phyloP scores from a whole-genome alignment of 208 protist species.

The Leishmania mexicana region DNA sequence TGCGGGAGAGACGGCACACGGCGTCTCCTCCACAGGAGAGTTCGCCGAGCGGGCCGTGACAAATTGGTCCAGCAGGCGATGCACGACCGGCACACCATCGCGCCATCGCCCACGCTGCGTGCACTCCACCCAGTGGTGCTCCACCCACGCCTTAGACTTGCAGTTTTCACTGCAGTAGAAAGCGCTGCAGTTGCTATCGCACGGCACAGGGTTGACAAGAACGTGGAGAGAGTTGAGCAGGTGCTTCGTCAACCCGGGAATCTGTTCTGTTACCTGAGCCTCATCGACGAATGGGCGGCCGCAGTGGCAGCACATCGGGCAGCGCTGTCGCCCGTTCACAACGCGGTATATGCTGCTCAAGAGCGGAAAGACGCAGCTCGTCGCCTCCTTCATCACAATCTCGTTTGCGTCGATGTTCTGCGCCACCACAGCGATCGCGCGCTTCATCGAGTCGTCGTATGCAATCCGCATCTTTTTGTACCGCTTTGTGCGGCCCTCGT shows the following conservation, averaged over 20 bases:
- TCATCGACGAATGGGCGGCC: slow-evolving; percentile 46
- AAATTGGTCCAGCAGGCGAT: slow-evolving; percentile 38
- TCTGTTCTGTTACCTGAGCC: slow-evolving; percentile 29
- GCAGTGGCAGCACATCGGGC: slow-evolving; percentile 60
- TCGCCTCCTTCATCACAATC: slow-evolving; percentile 41
- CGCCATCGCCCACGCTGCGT: slow-evolving; percentile 59
- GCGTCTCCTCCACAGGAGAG: neutral
- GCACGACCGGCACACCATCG: slow-evolving; percentile 35
- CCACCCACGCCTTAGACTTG: slow-evolving; percentile 64
- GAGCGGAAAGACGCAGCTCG: slow-evolving; percentile 40
- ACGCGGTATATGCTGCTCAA: slow-evolving; percentile 13
- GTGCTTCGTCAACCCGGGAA: slow-evolving; percentile 38
- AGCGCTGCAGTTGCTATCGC: slow-evolving; percentile 54
- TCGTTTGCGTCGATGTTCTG: slow-evolving; percentile 32
- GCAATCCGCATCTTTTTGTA: slow-evolving; percentile 42
- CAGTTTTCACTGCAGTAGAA: slow-evolving; percentile 78
- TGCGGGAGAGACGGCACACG: neutral
- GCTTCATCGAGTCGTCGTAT: slow-evolving; percentile 37
- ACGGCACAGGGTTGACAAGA: slow-evolving; percentile 40
- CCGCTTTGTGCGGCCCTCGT: slow-evolving; percentile 42
- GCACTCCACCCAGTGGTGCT: slow-evolving; percentile 85
- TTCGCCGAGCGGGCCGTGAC: neutral
- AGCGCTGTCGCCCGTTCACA: slow-evolving; percentile 17
- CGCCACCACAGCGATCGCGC: slow-evolving; percentile 34
- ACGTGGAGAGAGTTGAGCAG: slow-evolving; percentile 47